A percentile compares a stretch with the other conserved stretches of the same genome.
phyloP scores from a whole-genome alignment of 192 early-diverging fungal genomes.

The Podochytrium sp. region DNA sequence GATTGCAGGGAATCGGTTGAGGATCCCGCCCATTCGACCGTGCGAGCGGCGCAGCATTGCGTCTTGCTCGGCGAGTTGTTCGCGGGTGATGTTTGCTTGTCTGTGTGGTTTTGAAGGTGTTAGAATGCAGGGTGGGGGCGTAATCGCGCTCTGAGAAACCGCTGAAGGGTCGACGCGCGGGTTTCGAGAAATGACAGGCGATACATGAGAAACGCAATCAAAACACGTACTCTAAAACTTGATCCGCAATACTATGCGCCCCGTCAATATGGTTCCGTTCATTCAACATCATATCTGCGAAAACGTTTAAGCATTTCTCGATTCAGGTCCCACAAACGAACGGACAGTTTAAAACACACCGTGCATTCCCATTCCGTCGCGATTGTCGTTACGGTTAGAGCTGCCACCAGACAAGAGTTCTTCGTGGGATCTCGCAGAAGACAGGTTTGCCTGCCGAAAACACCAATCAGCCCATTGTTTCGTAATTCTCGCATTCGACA shows the following conservation, averaged over 20 bases:
- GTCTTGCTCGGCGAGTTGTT: conserved; percentile 68
- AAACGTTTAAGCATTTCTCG: conserved; percentile 38
- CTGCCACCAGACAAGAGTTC: conserved; percentile 57
- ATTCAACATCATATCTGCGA: conserved; percentile 73
- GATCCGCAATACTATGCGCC: conserved; percentile 76
- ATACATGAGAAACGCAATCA: not conserved
- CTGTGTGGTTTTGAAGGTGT: conserved; percentile 54
- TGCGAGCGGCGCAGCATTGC: conserved; percentile 57
- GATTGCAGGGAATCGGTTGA: conserved; percentile 64
- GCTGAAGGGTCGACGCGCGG: no score
- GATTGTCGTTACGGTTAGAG: conserved; percentile 62
- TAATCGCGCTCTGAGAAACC: no score
- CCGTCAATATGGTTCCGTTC: conserved; percentile 73
- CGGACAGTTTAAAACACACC: conserved; percentile 25
- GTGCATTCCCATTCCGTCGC: conserved; percentile 27
- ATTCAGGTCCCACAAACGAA: conserved; percentile 32
- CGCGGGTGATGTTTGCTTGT: conserved; percentile 75
- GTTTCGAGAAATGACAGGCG: no score
- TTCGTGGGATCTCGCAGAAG: conserved; percentile 67
- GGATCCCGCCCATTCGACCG: conserved; percentile 46
- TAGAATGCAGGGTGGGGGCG: no score
- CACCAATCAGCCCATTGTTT: not conserved
- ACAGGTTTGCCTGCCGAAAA: conserved; percentile 59
- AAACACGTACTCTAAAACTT: conserved; percentile 80
- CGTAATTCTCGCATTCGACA: no score